These are phyloP conservation scores for Solanum clarkiae DNA, from an alignment of 257 asterid genomes.

Conservation along the genomic window DNA sequence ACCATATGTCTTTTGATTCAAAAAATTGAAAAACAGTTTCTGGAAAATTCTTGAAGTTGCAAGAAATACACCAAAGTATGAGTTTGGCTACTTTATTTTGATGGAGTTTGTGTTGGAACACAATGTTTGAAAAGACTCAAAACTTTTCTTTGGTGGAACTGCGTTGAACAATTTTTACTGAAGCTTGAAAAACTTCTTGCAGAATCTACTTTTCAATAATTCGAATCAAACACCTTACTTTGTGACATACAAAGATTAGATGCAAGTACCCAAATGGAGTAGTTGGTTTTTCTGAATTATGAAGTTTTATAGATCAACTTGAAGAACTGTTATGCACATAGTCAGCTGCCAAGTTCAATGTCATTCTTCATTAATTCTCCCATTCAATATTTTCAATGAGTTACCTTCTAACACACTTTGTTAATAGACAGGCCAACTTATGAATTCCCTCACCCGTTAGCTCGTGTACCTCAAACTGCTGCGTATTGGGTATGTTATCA, in stretches of 20 bases:
- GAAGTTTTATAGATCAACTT: not conserved
- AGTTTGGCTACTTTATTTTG: not conserved
- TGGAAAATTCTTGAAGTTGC: not conserved
- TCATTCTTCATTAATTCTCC: not conserved
- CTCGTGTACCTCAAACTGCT: constrained; percentile 97
- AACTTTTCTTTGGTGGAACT: not conserved
- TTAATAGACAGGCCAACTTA: constrained; percentile 80
- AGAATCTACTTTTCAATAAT: not conserved
- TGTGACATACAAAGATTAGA: not conserved
- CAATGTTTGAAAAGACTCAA: not conserved
- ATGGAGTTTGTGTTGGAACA: not conserved
- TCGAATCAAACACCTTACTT: not conserved
- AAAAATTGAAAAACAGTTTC: not conserved
- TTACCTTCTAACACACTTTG: constrained; percentile 9
- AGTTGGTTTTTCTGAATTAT: not conserved
- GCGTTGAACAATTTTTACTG: not conserved
- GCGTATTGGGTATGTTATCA: constrained; percentile 80
- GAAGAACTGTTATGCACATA: not conserved
- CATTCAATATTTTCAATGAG: not conserved
- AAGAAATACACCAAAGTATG: not conserved
- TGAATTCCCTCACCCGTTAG: constrained; percentile 97
- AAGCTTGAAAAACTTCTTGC: not conserved
- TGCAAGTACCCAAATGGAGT: not conserved
- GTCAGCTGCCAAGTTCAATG: not conserved
- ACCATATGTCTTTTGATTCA: not conserved